phyloP scores from a whole-genome alignment of 257 asterid genomes.

The Nicotiana sylvestris region DNA sequence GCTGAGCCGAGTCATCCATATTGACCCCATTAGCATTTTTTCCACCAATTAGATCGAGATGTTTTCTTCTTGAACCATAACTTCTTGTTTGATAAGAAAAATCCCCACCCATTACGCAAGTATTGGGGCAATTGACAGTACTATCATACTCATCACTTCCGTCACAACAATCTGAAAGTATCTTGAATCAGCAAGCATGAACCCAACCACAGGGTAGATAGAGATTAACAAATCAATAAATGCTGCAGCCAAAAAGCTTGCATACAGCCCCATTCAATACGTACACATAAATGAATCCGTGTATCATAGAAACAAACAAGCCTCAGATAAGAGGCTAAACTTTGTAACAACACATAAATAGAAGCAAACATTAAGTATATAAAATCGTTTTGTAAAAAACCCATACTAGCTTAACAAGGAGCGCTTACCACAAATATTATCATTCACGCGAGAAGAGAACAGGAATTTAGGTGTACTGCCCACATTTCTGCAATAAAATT shows the following conservation, averaged over 20 bases:
- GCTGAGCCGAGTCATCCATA: slow-evolving; percentile 41
- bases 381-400: background rate
- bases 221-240: background rate
- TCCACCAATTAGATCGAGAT: slow-evolving; percentile 24
- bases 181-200: slow-evolving; percentile 11
- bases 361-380: background rate
- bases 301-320: background rate
- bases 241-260: background rate
- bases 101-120: slow-evolving; percentile 83
- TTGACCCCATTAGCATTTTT: slow-evolving; percentile 35
- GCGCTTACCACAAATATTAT: slow-evolving; percentile 77
- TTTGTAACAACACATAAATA: background rate
- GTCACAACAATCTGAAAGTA: slow-evolving; percentile 82
- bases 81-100: slow-evolving; percentile 44
- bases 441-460: slow-evolving; percentile 85
- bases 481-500: slow-evolving; percentile 76
- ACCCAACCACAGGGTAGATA: slow-evolving; percentile 8
- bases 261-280: background rate
- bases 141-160: slow-evolving; percentile 98
- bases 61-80: slow-evolving; percentile 18
- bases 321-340: background rate
- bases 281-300: background rate
- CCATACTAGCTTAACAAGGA: background rate
- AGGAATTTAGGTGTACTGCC: slow-evolving; percentile 83
- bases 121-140: slow-evolving; percentile 52